Evolutionary conservation across 495 filamentous ascomycete genomes (phyloP).

Genomic region (Lophium mytilinum): DNA sequence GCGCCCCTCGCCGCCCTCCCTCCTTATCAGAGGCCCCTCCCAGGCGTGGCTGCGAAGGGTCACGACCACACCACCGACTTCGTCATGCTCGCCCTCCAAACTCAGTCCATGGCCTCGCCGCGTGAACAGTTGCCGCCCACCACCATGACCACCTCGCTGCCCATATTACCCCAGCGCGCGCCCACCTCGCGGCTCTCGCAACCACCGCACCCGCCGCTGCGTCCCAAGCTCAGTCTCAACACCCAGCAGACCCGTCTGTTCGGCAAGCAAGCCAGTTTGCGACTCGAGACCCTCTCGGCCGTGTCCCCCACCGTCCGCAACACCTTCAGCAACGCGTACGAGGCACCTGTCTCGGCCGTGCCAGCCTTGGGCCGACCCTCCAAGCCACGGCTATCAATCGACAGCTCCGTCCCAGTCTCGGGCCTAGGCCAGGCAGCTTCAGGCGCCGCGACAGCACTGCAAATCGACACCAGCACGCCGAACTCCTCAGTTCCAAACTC

Average conservation of each 20-base stretch:
- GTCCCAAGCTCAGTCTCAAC: slow-evolving; percentile 76
- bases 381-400: slow-evolving; percentile 32
- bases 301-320: slow-evolving; percentile 72
- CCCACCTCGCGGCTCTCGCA: slow-evolving; percentile 27
- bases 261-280: slow-evolving; percentile 45
- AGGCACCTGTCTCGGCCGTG: slow-evolving; percentile 48
- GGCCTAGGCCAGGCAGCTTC: background rate
- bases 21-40: slow-evolving; percentile 29
- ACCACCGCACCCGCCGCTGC: slow-evolving; percentile 41
- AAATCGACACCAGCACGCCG: slow-evolving; percentile 36
- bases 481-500: slow-evolving; percentile 18
- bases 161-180: slow-evolving; percentile 29
- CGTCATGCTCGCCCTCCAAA: slow-evolving; percentile 30
- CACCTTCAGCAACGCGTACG: slow-evolving; percentile 73
- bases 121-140: slow-evolving; percentile 17
- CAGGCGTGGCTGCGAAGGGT: background rate
- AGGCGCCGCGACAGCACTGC: slow-evolving; percentile 15
- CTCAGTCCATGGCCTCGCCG: slow-evolving; percentile 24
- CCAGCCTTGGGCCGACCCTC: slow-evolving; percentile 24
- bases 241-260: slow-evolving; percentile 48
- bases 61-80: slow-evolving; percentile 14
- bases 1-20: slow-evolving; percentile 24
- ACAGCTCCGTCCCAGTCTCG: slow-evolving; percentile 14
- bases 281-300: slow-evolving; percentile 51
- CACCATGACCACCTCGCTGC: slow-evolving; percentile 30